Evolutionary conservation across 257 asterid species (phyloP), one percentile per base, ranked within the genome.

Genomic region (Rehmannia glutinosa): DNA sequence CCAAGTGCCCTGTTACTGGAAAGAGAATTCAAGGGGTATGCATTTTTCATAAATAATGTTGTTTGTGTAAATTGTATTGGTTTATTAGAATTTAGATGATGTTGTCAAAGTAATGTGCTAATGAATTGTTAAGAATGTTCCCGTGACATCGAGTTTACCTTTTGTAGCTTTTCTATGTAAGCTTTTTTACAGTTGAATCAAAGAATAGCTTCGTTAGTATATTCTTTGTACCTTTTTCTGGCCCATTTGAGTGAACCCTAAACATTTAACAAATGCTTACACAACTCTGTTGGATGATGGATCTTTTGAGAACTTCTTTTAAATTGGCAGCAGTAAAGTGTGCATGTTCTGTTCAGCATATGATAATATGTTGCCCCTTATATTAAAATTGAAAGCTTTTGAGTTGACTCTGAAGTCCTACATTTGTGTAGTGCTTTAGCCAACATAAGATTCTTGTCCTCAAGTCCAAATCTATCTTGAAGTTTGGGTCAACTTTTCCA

Each of bases 11-110:
- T 25, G 96, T 88, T 27, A 88, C 96, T 61, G 93, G 96, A 8
- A 85, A 88, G 87, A 82, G 91, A 80, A 88, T 88, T 66, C 96
- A 88, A 76, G 96, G 96, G 84, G 93, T 88, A 82, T 52, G 78
- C 24, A 1, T 5, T n/a, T n/a, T n/a, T n/a, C n/a, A n/a, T n/a
- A n/a, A n/a, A n/a, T n/a, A n/a, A n/a, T n/a, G 36, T 3, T 32
- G 38, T 32, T 32, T 17, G 20, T 50, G 24, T 21, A n/a, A 23
- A 23, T 4, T 15, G 17, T 52, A 11, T 36, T 33, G 58, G 25
- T 39, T 56, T 36, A 4, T 19, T 4, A 69, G 13, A 5, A 36
- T 60, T n/a, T n/a, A n/a, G n/a, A n/a, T n/a, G n/a, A n/a, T n/a
- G 16, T 39, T 17, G 3, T 15, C 5, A n/a, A 57, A 13, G 2